Evolutionary conservation across 2,329 filamentous ascomycete genomes (phyloP).

Genomic region (Penicillium olsonii): DNA sequence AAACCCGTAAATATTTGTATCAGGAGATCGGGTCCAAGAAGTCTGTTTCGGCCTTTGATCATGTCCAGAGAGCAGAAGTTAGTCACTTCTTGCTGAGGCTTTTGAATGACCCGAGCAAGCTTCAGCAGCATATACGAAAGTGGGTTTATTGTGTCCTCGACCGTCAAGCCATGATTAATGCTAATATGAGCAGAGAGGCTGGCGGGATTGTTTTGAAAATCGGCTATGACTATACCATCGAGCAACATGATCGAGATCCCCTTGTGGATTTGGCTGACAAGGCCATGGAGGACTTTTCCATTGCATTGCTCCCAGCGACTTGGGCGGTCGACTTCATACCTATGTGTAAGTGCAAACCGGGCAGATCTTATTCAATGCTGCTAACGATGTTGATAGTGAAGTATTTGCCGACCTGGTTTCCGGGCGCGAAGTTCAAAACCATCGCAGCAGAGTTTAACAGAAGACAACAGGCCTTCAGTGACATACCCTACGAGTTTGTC

Average conservation of each 20-base stretch:
- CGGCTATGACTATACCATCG: constrained; percentile 36
- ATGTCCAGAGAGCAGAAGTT: constrained; percentile 47
- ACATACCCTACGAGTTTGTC: constrained; percentile 48
- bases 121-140: constrained; percentile 45
- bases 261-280: constrained; percentile 45
- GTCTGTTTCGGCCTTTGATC: constrained; percentile 40
- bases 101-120: constrained; percentile 40
- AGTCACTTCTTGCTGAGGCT: constrained; percentile 46
- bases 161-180: no score
- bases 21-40: constrained; percentile 48
- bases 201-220: constrained; percentile 46
- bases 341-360: constrained; percentile 11
- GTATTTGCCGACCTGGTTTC: constrained; percentile 48
- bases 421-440: constrained; percentile 47
- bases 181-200: constrained; percentile 29
- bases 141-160: neutral
- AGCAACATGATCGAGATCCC: constrained; percentile 25
- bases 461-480: constrained; percentile 25
- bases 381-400: constrained; percentile 20
- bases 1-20: constrained; percentile 49
- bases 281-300: constrained; percentile 44
- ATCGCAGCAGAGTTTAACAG: constrained; percentile 39
- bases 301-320: constrained; percentile 43
- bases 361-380: neutral
- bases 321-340: constrained; percentile 52